These are phyloP conservation scores for Fraxinus cuspidata DNA, from an alignment of 257 asterid species.

Conservation along the genomic window DNA sequence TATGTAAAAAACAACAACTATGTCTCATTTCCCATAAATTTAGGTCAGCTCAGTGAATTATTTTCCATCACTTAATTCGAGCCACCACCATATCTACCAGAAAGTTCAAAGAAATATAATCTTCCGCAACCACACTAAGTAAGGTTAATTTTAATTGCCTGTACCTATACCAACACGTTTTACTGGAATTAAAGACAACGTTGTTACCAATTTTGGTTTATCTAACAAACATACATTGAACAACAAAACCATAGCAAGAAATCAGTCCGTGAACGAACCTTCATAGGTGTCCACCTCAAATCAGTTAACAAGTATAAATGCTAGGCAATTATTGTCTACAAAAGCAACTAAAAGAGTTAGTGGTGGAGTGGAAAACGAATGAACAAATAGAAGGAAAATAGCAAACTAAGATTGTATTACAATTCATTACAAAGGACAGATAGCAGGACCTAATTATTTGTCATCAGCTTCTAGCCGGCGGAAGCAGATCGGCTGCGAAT, in stretches of 20 bases:
- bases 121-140: background rate
- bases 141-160: too few relatives aligned
- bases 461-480: background rate
- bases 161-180: background rate
- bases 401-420: background rate
- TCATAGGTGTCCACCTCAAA: constrained; percentile 61
- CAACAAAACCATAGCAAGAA: constrained; percentile 3
- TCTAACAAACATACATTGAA: background rate
- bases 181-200: background rate
- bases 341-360: constrained; percentile 23
- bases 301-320: constrained; percentile 24
- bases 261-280: constrained; percentile 13
- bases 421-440: background rate
- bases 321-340: constrained; percentile 28
- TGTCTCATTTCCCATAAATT: background rate
- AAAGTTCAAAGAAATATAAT: background rate
- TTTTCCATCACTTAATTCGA: background rate
- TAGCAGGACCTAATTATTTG: background rate
- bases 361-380: constrained; percentile 9
- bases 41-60: background rate
- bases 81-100: background rate
- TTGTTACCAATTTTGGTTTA: background rate
- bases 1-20: background rate
- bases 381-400: background rate
- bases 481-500: too few relatives aligned